These are phyloP conservation scores for Xylaria sp. DNA, from an alignment of 2,329 filamentous ascomycete species.

Conservation along the genomic window DNA sequence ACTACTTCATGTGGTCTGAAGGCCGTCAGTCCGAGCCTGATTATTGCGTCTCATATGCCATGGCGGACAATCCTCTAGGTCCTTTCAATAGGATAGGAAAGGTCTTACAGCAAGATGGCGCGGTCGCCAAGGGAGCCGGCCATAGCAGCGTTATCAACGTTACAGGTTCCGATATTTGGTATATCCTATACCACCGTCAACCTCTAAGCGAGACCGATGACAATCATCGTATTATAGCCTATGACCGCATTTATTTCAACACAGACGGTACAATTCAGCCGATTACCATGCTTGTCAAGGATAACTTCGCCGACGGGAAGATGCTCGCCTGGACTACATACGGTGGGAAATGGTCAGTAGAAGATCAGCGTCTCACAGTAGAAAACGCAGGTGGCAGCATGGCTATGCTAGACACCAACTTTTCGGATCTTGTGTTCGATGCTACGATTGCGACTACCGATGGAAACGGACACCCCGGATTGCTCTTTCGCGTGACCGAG, in stretches of 20 bases:
- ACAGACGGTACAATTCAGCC: conserved; percentile 55
- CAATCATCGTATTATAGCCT: conserved; percentile 59
- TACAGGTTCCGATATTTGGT: conserved; percentile 54
- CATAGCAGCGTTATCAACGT: conserved; percentile 56
- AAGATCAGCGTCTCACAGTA: conserved; percentile 43
- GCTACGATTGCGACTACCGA: conserved; percentile 44
- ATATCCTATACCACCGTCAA: conserved; percentile 60
- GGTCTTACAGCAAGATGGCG: conserved; percentile 52
- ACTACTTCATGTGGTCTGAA: conserved; percentile 59
- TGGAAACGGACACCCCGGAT: conserved; percentile 47
- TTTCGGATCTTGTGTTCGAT: conserved; percentile 49
- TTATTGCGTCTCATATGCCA: conserved; percentile 58
- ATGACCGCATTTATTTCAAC: conserved; percentile 61
- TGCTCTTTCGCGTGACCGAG: conserved; percentile 52
- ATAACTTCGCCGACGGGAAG: conserved; percentile 56
- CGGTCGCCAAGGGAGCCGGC: conserved; percentile 53
- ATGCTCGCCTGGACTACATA: conserved; percentile 53
- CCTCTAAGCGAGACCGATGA: conserved; percentile 56
- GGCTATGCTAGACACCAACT: conserved; percentile 53
- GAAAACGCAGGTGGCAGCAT: conserved; percentile 37
- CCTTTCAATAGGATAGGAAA: conserved; percentile 55
- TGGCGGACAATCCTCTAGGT: conserved; percentile 53
- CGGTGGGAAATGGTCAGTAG: conserved; percentile 45
- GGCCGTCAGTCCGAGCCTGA: conserved; percentile 58
- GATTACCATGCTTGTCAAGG: conserved; percentile 57